Conservation (phyloP, 73 alveolate genomes). For the Diophrys appendiculata region DNA sequence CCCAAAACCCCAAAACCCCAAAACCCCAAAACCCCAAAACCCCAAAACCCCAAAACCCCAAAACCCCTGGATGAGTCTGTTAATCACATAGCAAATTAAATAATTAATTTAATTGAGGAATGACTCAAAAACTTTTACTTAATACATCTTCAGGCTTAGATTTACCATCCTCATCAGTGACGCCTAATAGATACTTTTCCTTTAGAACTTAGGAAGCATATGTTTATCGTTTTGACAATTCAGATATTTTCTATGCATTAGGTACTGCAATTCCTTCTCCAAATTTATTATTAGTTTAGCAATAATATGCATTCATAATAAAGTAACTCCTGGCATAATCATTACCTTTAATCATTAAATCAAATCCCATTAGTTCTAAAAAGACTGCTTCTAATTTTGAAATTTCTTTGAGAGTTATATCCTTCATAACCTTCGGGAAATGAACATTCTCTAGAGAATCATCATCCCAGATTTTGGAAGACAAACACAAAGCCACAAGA, state of each 20-base stretch:
- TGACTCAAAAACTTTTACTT: no score
- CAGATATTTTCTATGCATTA: background rate
- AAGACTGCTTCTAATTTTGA: slow-evolving; percentile 93
- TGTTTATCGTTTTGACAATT: background rate
- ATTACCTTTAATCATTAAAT: slow-evolving; percentile 79
- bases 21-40: no score
- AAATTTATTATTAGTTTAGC: background rate
- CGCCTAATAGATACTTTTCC: no score
- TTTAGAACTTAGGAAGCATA: no score
- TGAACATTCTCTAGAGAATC: slow-evolving; percentile 98
- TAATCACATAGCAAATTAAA: no score
- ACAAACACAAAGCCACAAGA: slow-evolving; percentile 90
- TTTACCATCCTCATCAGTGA: no score
- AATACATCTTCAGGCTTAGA: no score
- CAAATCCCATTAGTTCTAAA: slow-evolving; percentile 84
- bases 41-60: no score
- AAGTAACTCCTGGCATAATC: slow-evolving; percentile 94
- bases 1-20: no score
- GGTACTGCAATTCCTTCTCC: background rate
- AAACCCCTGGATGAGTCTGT: no score
- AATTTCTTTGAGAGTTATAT: slow-evolving; percentile 88
- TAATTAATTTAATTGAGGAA: no score
- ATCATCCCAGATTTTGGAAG: slow-evolving; percentile 99
- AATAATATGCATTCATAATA: slow-evolving; percentile 49
- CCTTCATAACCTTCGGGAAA: slow-evolving; percentile 96